These are phyloP conservation scores for Hebeloma cylindrosporum DNA, from an alignment of 768 basidiomycete species.

Conservation along the genomic window DNA sequence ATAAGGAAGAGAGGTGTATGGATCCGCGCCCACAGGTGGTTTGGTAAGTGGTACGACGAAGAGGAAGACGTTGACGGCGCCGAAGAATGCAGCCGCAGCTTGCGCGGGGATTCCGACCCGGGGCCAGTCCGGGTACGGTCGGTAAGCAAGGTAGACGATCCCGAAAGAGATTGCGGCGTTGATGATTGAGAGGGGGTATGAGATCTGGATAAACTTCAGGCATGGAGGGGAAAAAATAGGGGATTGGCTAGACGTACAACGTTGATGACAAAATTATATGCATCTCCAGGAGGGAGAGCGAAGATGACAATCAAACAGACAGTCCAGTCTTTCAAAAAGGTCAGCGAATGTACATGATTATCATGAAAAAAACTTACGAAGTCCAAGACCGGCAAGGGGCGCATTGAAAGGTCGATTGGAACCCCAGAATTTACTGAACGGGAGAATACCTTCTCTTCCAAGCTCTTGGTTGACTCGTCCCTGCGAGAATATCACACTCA, in stretches of 20 bases:
- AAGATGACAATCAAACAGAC: slow-evolving; percentile 39
- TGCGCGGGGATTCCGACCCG: slow-evolving; percentile 9
- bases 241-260: slow-evolving; percentile 37
- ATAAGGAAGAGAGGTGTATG: slow-evolving; percentile 56
- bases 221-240: background rate
- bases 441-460: slow-evolving; percentile 61
- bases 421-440: slow-evolving; percentile 59
- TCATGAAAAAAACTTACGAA: slow-evolving; percentile 37
- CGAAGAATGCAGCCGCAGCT: slow-evolving; percentile 45
- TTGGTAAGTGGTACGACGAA: slow-evolving; percentile 52
- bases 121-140: slow-evolving; percentile 16
- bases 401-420: slow-evolving; percentile 62
- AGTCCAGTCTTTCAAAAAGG: slow-evolving; percentile 29
- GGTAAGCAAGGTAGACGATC: slow-evolving; percentile 38
- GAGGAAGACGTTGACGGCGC: slow-evolving; percentile 60
- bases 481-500: slow-evolving; percentile 42
- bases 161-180: slow-evolving; percentile 54
- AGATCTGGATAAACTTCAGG: slow-evolving; percentile 25
- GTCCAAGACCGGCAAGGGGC: slow-evolving; percentile 55
- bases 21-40: slow-evolving; percentile 46
- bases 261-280: slow-evolving; percentile 63
- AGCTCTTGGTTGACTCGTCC: slow-evolving; percentile 59
- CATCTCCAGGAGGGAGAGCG: slow-evolving; percentile 59
- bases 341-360: background rate
- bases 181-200: slow-evolving; percentile 51